These are phyloP conservation scores for Pichia occidentalis DNA, from an alignment of 805 yeast species.

Conservation along the genomic window DNA sequence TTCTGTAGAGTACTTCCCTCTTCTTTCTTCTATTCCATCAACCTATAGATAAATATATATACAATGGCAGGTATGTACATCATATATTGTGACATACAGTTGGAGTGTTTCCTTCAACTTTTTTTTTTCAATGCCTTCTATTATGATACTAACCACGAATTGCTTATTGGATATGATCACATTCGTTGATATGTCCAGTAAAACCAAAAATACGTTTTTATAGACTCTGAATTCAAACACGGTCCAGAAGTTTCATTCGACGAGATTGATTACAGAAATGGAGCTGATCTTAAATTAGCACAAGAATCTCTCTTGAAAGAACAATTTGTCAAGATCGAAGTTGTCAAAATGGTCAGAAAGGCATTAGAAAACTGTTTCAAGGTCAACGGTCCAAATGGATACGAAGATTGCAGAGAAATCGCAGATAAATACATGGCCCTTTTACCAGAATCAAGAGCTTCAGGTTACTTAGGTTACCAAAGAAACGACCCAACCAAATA, in stretches of 20 bases:
- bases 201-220: neutral
- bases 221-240: slow-evolving; percentile 22
- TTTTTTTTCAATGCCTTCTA: too few species aligned
- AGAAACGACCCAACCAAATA: slow-evolving; percentile 80
- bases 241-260: slow-evolving; percentile 78
- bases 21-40: too few species aligned
- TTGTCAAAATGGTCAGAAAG: slow-evolving; percentile 59
- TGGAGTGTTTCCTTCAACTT: too few species aligned
- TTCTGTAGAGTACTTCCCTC: too few species aligned
- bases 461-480: slow-evolving; percentile 80
- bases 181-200: too few species aligned
- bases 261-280: slow-evolving; percentile 69
- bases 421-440: slow-evolving; percentile 72
- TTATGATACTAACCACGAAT: too few species aligned
- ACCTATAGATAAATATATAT: too few species aligned
- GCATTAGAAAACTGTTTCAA: slow-evolving; percentile 70
- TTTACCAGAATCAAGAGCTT: slow-evolving; percentile 61
- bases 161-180: too few species aligned
- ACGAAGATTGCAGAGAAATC: slow-evolving; percentile 74
- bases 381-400: slow-evolving; percentile 56
- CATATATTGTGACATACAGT: too few species aligned
- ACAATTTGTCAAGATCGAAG: slow-evolving; percentile 68
- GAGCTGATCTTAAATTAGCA: slow-evolving; percentile 58
- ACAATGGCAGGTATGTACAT: slow-evolving; percentile 10
- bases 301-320: slow-evolving; percentile 73